Evolutionary conservation across 2,329 filamentous ascomycete genomes (phyloP).

Genomic region (Fulvia fulva): DNA sequence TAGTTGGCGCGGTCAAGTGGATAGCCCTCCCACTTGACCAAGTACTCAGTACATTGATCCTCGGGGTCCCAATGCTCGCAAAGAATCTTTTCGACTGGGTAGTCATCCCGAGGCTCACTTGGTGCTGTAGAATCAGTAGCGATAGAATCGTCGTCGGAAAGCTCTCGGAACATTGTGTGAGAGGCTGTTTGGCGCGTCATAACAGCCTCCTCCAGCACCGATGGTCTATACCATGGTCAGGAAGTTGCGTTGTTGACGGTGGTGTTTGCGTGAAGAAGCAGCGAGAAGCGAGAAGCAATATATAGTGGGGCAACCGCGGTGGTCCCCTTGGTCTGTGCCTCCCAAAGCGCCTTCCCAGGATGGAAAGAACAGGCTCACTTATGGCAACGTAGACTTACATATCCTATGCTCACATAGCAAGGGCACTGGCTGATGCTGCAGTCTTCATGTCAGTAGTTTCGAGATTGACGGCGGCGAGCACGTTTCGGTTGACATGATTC

Average conservation of each 20-base stretch:
- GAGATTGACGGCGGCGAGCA: background rate
- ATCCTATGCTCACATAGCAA: background rate
- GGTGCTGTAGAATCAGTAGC: conserved; percentile 26
- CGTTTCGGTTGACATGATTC: background rate
- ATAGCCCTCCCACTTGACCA: conserved; percentile 34
- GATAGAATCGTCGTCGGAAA: conserved; percentile 29
- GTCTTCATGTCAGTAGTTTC: background rate
- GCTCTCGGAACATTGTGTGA: conserved; percentile 11
- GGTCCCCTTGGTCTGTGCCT: background rate
- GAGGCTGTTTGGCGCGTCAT: background rate
- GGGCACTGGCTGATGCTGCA: background rate
- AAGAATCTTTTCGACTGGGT: conserved; percentile 32
- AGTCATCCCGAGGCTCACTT: conserved; percentile 22
- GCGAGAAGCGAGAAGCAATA: background rate
- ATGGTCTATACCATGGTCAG: background rate
- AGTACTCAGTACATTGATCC: conserved; percentile 15
- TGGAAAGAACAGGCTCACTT: background rate
- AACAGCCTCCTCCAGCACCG: background rate
- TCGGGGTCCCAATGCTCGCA: conserved; percentile 17
- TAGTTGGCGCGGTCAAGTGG: conserved; percentile 25
- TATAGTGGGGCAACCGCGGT: background rate
- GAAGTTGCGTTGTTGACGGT: background rate
- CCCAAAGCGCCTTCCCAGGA: background rate
- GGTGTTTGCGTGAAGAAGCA: background rate
- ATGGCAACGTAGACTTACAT: background rate